Conservation (phyloP, 805 yeast genomes). For the Kodamaea sagamina region DNA sequence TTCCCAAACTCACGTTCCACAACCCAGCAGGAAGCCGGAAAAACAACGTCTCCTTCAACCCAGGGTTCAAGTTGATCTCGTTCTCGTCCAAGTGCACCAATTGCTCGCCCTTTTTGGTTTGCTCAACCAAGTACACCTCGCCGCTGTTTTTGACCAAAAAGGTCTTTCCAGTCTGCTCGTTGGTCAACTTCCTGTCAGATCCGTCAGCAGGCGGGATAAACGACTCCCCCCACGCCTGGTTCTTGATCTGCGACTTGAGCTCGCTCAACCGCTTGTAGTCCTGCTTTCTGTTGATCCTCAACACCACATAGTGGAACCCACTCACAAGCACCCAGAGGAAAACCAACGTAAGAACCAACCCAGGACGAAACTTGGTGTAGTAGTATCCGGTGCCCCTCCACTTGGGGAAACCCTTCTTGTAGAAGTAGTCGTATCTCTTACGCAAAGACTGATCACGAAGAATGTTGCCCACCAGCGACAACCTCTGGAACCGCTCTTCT, state of each 20-base stretch:
- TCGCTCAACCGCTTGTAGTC: conserved; percentile 57
- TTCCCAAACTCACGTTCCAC: conserved; percentile 51
- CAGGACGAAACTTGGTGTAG: conserved; percentile 70
- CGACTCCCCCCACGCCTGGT: conserved; percentile 58
- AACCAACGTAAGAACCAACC: conserved; percentile 50
- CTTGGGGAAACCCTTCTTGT: conserved; percentile 81
- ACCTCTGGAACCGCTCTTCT: conserved; percentile 71
- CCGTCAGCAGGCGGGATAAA: conserved; percentile 52
- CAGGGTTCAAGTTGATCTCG: conserved; percentile 49
- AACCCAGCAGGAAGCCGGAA: conserved; percentile 42
- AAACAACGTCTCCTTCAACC: conserved; percentile 50
- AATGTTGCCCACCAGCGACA: conserved; percentile 75
- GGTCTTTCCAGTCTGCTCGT: conserved; percentile 48
- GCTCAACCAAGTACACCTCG: conserved; percentile 49
- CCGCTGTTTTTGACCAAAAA: conserved; percentile 62
- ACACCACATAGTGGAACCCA: conserved; percentile 57
- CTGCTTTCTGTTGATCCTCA: conserved; percentile 55
- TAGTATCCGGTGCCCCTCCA: conserved; percentile 71
- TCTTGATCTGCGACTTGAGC: conserved; percentile 53
- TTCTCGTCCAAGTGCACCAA: conserved; percentile 47
- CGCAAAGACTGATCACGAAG: conserved; percentile 56
- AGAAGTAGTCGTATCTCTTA: conserved; percentile 81
- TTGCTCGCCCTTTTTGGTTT: conserved; percentile 25
- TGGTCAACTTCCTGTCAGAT: conserved; percentile 43
- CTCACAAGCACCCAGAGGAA: conserved; percentile 55